A percentile compares a stretch with the other conserved stretches of the same genome.
phyloP scores from a whole-genome alignment of 1,284 basidiomycete species.

The Leccinum holopus region DNA sequence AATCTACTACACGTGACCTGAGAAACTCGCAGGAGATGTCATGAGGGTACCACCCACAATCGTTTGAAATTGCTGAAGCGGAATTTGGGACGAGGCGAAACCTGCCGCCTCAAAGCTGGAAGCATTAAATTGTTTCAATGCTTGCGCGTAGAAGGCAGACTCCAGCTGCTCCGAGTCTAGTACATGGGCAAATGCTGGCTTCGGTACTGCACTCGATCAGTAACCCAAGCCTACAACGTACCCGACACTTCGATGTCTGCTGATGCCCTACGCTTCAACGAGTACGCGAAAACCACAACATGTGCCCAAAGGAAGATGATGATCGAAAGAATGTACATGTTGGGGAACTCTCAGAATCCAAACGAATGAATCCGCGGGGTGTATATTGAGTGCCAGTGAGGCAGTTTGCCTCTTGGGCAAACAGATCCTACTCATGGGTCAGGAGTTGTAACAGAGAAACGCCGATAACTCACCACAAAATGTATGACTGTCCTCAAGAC shows the following conservation, averaged over 20 bases:
- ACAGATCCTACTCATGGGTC: not conserved
- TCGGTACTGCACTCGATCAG: not conserved
- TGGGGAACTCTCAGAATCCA: slow-evolving; percentile 4
- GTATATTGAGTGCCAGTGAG: not conserved
- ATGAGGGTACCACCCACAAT: slow-evolving; percentile 48
- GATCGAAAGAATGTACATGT: slow-evolving; percentile 1
- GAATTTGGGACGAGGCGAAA: slow-evolving; percentile 55
- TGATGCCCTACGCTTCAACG: not conserved
- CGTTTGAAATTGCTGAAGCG: slow-evolving; percentile 58
- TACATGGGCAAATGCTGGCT: slow-evolving; percentile 69
- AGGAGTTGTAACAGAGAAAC: not conserved
- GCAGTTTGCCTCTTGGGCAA: slow-evolving; percentile 5
- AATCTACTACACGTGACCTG: not conserved
- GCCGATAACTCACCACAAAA: not conserved
- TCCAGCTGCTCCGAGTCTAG: slow-evolving; percentile 64
- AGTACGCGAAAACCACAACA: slow-evolving; percentile 4
- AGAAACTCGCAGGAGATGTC: slow-evolving; percentile 25
- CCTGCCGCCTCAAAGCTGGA: slow-evolving; percentile 70
- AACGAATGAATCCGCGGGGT: not conserved
- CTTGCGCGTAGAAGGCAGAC: slow-evolving; percentile 66
- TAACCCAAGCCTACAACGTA: slow-evolving; percentile 1
- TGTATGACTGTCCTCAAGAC: slow-evolving; percentile 3
- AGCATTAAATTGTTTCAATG: slow-evolving; percentile 62
- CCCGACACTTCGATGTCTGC: slow-evolving; percentile 18
- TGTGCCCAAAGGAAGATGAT: not conserved